These are phyloP conservation scores for Acacia pycnantha DNA, from an alignment of 331 rosid genomes.

Conservation along the genomic window DNA sequence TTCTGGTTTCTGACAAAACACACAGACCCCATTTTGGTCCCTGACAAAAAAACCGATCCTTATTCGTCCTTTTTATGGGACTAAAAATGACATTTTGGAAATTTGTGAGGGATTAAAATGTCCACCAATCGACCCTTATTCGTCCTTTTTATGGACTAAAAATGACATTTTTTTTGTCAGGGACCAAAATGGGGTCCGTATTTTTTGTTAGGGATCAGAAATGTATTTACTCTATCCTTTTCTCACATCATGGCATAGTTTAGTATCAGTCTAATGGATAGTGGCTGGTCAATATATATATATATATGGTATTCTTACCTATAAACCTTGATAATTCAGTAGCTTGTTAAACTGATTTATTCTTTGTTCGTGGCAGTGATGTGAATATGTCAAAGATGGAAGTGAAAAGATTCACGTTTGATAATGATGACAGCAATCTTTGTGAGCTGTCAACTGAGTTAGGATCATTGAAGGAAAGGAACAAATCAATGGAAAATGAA, in stretches of 20 bases:
- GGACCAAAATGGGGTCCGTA: too few relatives aligned
- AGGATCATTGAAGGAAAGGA: slow-evolving; percentile 53
- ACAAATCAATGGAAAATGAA: slow-evolving; percentile 70
- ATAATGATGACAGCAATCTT: slow-evolving; percentile 19
- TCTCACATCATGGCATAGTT: not conserved
- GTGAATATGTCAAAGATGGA: slow-evolving; percentile 34
- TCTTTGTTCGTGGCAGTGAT: slow-evolving; percentile 38
- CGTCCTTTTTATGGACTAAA: too few relatives aligned
- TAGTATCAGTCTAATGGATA: not conserved
- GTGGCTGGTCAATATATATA: not conserved
- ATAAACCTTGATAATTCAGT: not conserved
- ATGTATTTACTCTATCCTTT: too few relatives aligned
- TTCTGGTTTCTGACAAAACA: too few relatives aligned
- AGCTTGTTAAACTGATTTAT: slow-evolving; percentile 3
- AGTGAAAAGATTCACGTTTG: slow-evolving; percentile 11
- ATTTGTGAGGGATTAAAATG: too few relatives aligned
- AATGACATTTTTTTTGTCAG: too few relatives aligned
- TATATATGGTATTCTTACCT: not conserved
- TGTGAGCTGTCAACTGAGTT: slow-evolving; percentile 48
- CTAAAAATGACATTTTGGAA: too few relatives aligned
- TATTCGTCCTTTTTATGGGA: too few relatives aligned
- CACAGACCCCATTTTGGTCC: too few relatives aligned
- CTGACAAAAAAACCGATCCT: too few relatives aligned
- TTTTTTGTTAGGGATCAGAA: too few relatives aligned
- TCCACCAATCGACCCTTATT: too few relatives aligned